Evolutionary conservation across 192 early-diverging fungal genomes (phyloP).

Genomic region (Dissophora ornata): DNA sequence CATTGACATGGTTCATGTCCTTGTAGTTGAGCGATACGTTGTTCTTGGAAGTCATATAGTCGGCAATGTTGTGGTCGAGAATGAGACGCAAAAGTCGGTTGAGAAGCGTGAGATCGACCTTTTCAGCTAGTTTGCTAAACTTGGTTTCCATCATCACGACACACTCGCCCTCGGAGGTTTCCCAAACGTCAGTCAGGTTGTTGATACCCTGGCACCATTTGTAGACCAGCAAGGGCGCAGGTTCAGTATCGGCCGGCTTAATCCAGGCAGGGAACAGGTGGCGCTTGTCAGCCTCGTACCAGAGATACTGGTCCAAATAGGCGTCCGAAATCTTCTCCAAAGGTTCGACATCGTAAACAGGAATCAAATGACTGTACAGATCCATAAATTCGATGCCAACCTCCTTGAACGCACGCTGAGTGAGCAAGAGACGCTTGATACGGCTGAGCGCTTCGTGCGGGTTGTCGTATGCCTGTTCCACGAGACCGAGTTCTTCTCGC

Average conservation of each 20-base stretch:
- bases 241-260: conserved; percentile 97
- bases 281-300: conserved; percentile 99
- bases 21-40: conserved; percentile 98
- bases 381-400: conserved; percentile 99
- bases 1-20: conserved; percentile 99
- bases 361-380: conserved; percentile 95
- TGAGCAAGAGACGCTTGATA: conserved; percentile 95
- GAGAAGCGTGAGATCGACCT: conserved; percentile 96
- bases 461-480: conserved; percentile 98
- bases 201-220: conserved; percentile 97
- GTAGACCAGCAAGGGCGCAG: conserved; percentile 95
- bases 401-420: conserved; percentile 99
- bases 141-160: conserved; percentile 97
- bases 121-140: conserved; percentile 94
- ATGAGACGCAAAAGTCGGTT: conserved; percentile 94
- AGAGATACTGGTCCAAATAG: conserved; percentile 98
- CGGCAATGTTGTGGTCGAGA: conserved; percentile 99
- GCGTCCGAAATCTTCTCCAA: conserved; percentile 99
- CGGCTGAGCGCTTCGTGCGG: conserved; percentile 88
- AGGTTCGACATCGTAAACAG: conserved; percentile 98
- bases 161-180: conserved; percentile 88
- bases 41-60: conserved; percentile 99
- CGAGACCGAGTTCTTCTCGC: conserved; percentile 96
- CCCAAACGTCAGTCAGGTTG: conserved; percentile 97
- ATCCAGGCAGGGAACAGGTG: conserved; percentile 99